A percentile compares a stretch with the other conserved stretches of the same genome.
Conservation (phyloP, 768 basidiomycete genomes). For the Russula brevipes region DNA sequence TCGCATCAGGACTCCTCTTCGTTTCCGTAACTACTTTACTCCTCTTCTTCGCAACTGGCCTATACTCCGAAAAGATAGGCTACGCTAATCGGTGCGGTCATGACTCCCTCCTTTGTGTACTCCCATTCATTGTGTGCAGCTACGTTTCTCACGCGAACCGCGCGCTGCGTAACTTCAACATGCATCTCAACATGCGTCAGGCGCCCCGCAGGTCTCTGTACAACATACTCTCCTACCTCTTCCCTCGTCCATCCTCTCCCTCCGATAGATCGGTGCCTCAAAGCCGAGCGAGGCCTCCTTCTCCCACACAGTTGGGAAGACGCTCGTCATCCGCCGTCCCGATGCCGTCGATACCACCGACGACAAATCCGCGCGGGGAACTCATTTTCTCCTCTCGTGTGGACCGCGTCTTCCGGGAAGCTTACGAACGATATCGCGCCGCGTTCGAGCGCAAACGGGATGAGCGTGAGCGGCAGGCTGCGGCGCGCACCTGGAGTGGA, state of each 20-base stretch:
- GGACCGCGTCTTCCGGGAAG: conserved; percentile 74
- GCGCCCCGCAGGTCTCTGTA: conserved; percentile 58
- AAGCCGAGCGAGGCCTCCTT: conserved; percentile 38
- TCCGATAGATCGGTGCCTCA: conserved; percentile 31
- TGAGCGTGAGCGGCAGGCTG: conserved; percentile 47
- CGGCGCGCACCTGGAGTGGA: conserved; percentile 33
- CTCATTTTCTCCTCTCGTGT: conserved; percentile 93
- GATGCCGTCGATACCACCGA: conserved; percentile 81
- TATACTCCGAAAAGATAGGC: conserved; percentile 93
- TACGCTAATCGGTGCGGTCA: conserved; percentile 86
- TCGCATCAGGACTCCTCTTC: conserved; percentile 74
- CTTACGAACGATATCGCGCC: conserved; percentile 86
- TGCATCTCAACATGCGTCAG: conserved; percentile 91
- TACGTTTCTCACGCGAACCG: conserved; percentile 96
- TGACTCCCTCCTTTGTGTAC: conserved; percentile 1
- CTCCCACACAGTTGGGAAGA: conserved; percentile 31
- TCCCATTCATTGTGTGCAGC: conserved; percentile 40
- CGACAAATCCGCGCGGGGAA: conserved; percentile 88
- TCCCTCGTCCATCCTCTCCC: conserved; percentile 39
- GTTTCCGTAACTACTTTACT: conserved; percentile 86
- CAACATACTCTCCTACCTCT: conserved; percentile 57
- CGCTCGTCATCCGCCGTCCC: conserved; percentile 43
- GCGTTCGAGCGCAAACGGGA: conserved; percentile 78
- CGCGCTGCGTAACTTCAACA: conserved; percentile 87
- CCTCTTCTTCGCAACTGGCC: conserved; percentile 93